A percentile compares a stretch with the other conserved stretches of the same genome.
Conservation (phyloP, 139 green algal species). For the Chlorella sp. region DNA sequence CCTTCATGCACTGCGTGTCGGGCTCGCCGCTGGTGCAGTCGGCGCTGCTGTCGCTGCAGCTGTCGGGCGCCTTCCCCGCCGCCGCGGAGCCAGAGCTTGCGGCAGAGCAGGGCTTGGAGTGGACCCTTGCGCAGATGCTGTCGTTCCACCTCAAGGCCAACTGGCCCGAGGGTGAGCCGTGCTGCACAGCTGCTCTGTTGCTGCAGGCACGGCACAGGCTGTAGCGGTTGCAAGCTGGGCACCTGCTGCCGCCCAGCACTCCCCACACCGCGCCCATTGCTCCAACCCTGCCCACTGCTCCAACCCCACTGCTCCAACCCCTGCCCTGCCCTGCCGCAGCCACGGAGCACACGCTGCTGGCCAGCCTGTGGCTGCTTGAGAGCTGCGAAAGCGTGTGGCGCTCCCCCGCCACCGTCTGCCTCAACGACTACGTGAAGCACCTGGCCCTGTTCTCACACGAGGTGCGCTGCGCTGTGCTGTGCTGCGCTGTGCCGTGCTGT, state of each 20-base stretch:
- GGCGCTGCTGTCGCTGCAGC: slow-evolving; percentile 27
- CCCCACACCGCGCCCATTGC: too few relatives aligned
- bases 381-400: background rate
- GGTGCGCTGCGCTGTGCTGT: background rate
- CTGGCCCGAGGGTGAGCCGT: background rate
- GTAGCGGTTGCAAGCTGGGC: background rate
- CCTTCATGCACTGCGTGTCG: slow-evolving; percentile 9
- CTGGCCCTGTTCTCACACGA: background rate
- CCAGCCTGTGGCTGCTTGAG: slow-evolving; percentile 35
- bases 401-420: slow-evolving; percentile 14
- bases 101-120: background rate
- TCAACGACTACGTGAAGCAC: slow-evolving; percentile 26
- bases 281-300: too few relatives aligned
- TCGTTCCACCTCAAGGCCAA: slow-evolving; percentile 15
- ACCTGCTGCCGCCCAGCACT: too few relatives aligned
- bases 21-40: slow-evolving; percentile 17
- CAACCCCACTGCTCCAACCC: background rate
- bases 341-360: slow-evolving; percentile 7
- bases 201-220: background rate
- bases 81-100: background rate
- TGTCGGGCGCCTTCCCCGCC: background rate
- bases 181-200: too few relatives aligned
- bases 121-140: slow-evolving; percentile 26
- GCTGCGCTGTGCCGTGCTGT: background rate
- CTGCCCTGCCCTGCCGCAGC: slow-evolving; percentile 12